A percentile compares a stretch with the other conserved stretches of the same genome.
These are phyloP conservation scores for Immersiella caudata DNA, from an alignment of 495 filamentous ascomycete genomes.

Conservation along the genomic window DNA sequence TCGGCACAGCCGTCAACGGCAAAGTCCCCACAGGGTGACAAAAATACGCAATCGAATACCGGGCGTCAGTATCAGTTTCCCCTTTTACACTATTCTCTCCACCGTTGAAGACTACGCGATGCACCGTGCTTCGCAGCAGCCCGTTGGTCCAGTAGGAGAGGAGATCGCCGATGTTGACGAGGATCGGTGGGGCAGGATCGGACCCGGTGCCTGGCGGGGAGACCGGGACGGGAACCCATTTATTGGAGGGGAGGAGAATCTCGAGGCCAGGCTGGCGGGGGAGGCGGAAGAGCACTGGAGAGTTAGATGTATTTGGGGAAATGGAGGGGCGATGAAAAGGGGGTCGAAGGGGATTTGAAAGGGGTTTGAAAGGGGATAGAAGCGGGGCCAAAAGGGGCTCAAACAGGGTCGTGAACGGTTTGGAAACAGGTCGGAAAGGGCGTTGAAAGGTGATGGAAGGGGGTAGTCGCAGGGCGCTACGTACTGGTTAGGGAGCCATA, in stretches of 20 bases:
- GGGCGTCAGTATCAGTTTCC: conserved; percentile 54
- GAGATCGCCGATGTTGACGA: conserved; percentile 92
- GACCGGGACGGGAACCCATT: conserved; percentile 67
- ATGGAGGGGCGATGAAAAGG: conserved; percentile 67
- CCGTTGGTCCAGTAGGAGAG: conserved; percentile 91
- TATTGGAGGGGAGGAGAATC: conserved; percentile 62
- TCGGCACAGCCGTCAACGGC: conserved; percentile 75
- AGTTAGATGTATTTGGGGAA: background rate
- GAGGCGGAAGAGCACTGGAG: conserved; percentile 52
- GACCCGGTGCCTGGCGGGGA: conserved; percentile 53
- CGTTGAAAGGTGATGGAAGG: too few species aligned
- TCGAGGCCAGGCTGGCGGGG: conserved; percentile 84
- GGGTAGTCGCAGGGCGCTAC: too few species aligned
- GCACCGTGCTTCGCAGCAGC: conserved; percentile 80
- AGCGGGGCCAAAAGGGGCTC: too few species aligned
- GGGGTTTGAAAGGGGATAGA: too few species aligned
- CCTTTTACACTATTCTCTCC: conserved; percentile 44
- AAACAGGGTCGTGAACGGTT: too few species aligned
- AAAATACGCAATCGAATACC: conserved; percentile 91
- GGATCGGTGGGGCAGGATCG: conserved; percentile 70
- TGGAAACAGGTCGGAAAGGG: too few species aligned
- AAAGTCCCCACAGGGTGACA: conserved; percentile 80
- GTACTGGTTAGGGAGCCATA: conserved; percentile 77
- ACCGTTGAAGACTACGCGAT: conserved; percentile 75
- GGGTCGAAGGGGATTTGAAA: conserved; percentile 38